Conservation (phyloP, 371 early-diverging fungal genomes). For the Syncephalastrum sp. region DNA sequence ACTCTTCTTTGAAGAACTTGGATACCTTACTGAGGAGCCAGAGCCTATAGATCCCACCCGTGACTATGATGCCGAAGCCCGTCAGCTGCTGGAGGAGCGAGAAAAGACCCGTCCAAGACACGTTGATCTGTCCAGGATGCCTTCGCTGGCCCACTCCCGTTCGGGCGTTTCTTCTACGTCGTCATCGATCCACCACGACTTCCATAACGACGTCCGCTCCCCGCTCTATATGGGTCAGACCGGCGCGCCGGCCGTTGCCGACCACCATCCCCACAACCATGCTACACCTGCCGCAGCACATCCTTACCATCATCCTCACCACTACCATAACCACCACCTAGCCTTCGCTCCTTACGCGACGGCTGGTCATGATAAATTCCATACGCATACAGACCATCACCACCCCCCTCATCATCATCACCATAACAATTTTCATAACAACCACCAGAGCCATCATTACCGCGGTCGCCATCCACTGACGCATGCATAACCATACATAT, state of each 20-base stretch:
- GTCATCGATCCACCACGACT: constrained; percentile 28
- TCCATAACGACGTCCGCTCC: constrained; percentile 26
- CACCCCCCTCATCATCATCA: too few relatives aligned
- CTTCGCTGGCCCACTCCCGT: constrained; percentile 20
- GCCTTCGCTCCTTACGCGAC: too few relatives aligned
- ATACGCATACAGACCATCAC: too few relatives aligned
- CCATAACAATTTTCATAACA: too few relatives aligned
- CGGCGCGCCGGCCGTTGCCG: not conserved
- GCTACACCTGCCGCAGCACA: not conserved
- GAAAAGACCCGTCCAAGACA: constrained; percentile 23
- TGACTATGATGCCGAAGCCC: constrained; percentile 33
- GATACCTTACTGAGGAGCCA: constrained; percentile 36
- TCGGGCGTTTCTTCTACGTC: constrained; percentile 40
- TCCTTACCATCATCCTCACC: constrained; percentile 1
- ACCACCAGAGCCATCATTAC: too few relatives aligned
- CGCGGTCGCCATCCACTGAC: too few relatives aligned
- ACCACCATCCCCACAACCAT: not conserved
- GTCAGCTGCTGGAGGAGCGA: constrained; percentile 15
- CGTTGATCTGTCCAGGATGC: constrained; percentile 14
- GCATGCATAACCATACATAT: too few relatives aligned
- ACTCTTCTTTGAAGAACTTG: constrained; percentile 37
- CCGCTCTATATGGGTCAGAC: constrained; percentile 32
- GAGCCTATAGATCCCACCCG: constrained; percentile 39
- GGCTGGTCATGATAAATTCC: too few relatives aligned
- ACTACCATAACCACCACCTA: constrained; percentile 4